A percentile compares a stretch with the other conserved stretches of the same genome.
Evolutionary conservation across 352 stramenopile species (phyloP).

Genomic region (Phytophthora foliorum): DNA sequence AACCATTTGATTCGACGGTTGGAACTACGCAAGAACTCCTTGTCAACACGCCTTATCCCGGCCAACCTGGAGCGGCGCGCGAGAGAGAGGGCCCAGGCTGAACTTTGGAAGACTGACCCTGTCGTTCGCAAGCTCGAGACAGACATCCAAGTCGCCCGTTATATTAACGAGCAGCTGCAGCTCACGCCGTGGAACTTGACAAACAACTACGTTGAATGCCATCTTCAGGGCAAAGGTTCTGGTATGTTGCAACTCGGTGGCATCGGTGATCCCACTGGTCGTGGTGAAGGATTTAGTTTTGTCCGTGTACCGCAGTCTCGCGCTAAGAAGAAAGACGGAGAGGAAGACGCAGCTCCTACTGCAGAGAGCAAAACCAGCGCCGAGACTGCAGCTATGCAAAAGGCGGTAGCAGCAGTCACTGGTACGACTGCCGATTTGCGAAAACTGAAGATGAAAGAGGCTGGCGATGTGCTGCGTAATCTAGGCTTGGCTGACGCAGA

Average conservation of each 20-base stretch:
- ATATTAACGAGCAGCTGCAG: constrained; percentile 83
- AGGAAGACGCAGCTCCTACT: constrained; percentile 60
- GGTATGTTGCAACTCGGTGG: constrained; percentile 85
- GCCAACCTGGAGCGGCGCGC: constrained; percentile 59
- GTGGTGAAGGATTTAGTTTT: constrained; percentile 89
- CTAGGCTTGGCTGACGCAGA: constrained; percentile 79
- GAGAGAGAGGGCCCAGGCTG: constrained; percentile 69
- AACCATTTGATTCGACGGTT: constrained; percentile 79
- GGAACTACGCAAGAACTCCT: constrained; percentile 67
- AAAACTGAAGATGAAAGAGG: constrained; percentile 91
- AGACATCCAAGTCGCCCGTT: constrained; percentile 85
- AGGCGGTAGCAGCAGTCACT: constrained; percentile 81
- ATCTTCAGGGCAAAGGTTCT: constrained; percentile 86
- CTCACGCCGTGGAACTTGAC: constrained; percentile 88
- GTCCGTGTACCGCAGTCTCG: constrained; percentile 80
- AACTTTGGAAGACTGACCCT: constrained; percentile 78
- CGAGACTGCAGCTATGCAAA: constrained; percentile 75
- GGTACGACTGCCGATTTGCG: constrained; percentile 87
- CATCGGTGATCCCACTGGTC: constrained; percentile 82
- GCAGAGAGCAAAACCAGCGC: constrained; percentile 55
- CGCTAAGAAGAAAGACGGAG: constrained; percentile 85
- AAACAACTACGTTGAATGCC: constrained; percentile 89
- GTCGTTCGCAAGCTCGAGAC: constrained; percentile 79
- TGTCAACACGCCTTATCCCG: constrained; percentile 65
- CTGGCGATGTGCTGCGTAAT: constrained; percentile 82